Percentiles rank a stretch among this genome's conserved stretches.
These are phyloP conservation scores for Pyrus communis DNA, from an alignment of 306 rosid genomes.

Conservation along the genomic window DNA sequence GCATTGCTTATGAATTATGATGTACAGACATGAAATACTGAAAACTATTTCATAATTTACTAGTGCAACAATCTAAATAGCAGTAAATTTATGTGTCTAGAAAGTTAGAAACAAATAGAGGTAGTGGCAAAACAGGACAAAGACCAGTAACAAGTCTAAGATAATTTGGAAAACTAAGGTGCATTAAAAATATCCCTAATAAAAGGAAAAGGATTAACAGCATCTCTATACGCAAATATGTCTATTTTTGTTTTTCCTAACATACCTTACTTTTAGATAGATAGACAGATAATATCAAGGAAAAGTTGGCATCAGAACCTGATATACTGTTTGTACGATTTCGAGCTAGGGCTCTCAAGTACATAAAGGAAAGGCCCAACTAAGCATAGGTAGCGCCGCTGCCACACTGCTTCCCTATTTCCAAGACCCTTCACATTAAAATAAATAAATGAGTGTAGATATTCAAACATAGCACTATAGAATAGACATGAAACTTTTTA, in stretches of 20 bases:
- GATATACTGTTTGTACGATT: constrained; percentile 73
- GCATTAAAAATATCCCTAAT: neutral
- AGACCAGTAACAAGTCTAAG: neutral
- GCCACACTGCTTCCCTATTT: constrained; percentile 93
- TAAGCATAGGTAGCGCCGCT: constrained; percentile 71
- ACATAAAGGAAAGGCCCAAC: constrained; percentile 88
- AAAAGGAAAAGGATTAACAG: neutral
- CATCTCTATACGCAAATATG: neutral
- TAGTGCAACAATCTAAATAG: neutral
- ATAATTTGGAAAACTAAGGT: neutral
- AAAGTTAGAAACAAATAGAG: neutral
- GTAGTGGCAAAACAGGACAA: neutral
- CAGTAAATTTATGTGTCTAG: neutral
- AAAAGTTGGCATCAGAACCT: constrained; percentile 47
- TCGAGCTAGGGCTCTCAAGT: constrained; percentile 78
- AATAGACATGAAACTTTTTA: neutral
- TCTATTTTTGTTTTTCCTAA: neutral
- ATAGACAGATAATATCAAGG: neutral
- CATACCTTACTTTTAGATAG: neutral
- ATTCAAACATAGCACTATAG: neutral
- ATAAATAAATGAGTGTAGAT: neutral
- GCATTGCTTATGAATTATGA: neutral
- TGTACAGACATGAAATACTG: neutral
- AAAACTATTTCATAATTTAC: neutral
- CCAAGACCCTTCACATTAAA: constrained; percentile 75